A percentile compares a stretch with the other conserved stretches of the same genome.
These are phyloP conservation scores for Colletotrichum viniferum DNA, from an alignment of 2,329 filamentous ascomycete species.

Conservation along the genomic window DNA sequence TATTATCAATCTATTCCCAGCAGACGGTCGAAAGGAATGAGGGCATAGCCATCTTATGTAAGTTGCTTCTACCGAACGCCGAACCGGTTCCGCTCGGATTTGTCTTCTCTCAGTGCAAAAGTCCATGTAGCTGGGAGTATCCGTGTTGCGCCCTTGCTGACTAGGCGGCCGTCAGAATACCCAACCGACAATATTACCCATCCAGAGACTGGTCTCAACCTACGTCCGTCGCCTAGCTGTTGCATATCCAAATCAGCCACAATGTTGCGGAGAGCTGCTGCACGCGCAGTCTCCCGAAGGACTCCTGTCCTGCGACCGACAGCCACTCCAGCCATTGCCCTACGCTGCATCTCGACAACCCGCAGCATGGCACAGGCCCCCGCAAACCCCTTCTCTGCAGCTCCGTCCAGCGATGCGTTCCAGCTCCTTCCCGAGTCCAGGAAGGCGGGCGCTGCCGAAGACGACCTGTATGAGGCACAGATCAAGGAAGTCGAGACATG, in stretches of 20 bases:
- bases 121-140: not conserved
- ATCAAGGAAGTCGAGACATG: conserved; percentile 85
- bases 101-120: not conserved
- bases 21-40: not conserved
- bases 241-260: not conserved
- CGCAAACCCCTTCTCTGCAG: conserved; percentile 17
- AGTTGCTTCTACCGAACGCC: not conserved
- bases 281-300: conserved; percentile 33
- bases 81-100: not conserved
- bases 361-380: conserved; percentile 30
- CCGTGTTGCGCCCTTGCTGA: not conserved
- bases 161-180: not conserved
- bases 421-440: conserved; percentile 80
- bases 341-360: conserved; percentile 36
- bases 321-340: conserved; percentile 22
- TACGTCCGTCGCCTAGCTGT: not conserved
- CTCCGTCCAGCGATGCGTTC: conserved; percentile 73
- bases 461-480: conserved; percentile 83
- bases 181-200: not conserved
- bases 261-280: conserved; percentile 38
- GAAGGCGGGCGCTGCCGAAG: conserved; percentile 82
- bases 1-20: conserved; percentile 1
- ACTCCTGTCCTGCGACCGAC: conserved; percentile 24
- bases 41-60: not conserved
- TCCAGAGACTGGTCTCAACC: not conserved